Conservation (phyloP, 2,329 filamentous ascomycete genomes). For the Aspergillus quadrilineatus region DNA sequence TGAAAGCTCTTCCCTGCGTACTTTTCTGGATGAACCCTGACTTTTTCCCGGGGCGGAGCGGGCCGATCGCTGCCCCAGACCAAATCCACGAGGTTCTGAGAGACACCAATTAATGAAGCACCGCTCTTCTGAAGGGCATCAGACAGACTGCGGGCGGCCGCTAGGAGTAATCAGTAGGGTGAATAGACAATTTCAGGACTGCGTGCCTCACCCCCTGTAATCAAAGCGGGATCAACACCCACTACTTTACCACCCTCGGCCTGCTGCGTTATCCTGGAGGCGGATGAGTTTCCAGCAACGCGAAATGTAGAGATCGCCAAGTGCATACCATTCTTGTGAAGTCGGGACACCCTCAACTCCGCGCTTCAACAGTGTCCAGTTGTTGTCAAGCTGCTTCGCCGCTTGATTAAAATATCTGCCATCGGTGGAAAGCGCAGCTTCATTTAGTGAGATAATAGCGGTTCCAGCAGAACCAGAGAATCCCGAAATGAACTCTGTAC, state of each 20-base stretch:
- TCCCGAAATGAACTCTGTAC: constrained; percentile 76
- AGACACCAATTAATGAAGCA: constrained; percentile 69
- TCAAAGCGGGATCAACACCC: constrained; percentile 83
- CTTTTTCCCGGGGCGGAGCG: constrained; percentile 69
- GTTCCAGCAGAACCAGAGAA: constrained; percentile 95
- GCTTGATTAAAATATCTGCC: constrained; percentile 98
- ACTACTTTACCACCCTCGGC: constrained; percentile 83
- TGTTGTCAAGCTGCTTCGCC: constrained; percentile 80
- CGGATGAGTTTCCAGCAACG: constrained; percentile 13
- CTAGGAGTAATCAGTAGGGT: constrained; percentile 30
- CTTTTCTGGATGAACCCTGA: constrained; percentile 68
- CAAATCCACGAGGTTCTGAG: constrained; percentile 82
- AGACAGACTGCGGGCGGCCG: constrained; percentile 70
- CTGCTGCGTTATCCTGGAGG: constrained; percentile 67
- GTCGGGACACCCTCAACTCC: constrained; percentile 91
- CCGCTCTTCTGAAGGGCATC: constrained; percentile 88
- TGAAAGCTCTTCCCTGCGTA: constrained; percentile 80
- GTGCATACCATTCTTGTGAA: constrained; percentile 85
- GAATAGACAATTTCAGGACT: neutral
- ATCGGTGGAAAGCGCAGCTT: constrained; percentile 89
- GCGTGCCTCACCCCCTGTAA: constrained; percentile 62
- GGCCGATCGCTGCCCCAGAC: constrained; percentile 82
- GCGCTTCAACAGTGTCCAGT: constrained; percentile 91
- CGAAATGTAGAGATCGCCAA: neutral
- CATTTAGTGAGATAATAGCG: constrained; percentile 80